Evolutionary conservation across 2,329 filamentous ascomycete genomes (phyloP), one percentile per base, ranked within the genome.

Genomic region (Myriosclerotinia scirpicola): DNA sequence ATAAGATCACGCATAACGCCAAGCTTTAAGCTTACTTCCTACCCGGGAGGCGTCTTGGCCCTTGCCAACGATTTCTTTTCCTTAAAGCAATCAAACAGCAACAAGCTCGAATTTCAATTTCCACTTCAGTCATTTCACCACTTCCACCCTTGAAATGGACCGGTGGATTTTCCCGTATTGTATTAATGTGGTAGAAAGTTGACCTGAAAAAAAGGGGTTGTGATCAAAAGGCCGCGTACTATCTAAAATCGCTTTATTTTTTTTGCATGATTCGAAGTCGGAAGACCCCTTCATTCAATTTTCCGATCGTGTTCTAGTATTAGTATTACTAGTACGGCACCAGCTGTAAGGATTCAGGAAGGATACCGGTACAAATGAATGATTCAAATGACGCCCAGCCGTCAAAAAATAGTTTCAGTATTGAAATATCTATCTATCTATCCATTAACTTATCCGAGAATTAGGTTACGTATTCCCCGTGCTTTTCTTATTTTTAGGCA

Each of bases 141-240:
- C 34, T 50, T 22, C 42, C 20, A 36, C 20, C 26, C 6, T 48
- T 46, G 55, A 26, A n/a, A 46, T n/a, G 40, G 40, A 53, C 2
- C 26, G 14, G 34, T n/a, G 40, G 40, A 53, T 40, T n/a, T 11
- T 22, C 34, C 12, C 42, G 20, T 22, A 17, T 60, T 36, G 14
- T 17, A 46, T 48, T 36, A 22, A 36, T 20, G 3, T 20, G n/a
- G 30, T 5, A 26, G 54, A 42, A 42, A 15, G 17, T 17, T 42
- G 30, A 36, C 6, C 6, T 48, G 20, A 34, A 30, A 26, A 60
- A 60, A 26, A 8, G 44, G 46, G 30, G 44, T 40, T 38, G 44
- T 61, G 58, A 61, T 20, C 58, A 61, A 61, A 50, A 20, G 42
- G 42, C 46, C 20, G 34, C 58, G 58, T 60, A 26, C 6, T 5